Base-by-base conservation (phyloP, 352 stramenopile species). In the Blastocystis sp. region DNA sequence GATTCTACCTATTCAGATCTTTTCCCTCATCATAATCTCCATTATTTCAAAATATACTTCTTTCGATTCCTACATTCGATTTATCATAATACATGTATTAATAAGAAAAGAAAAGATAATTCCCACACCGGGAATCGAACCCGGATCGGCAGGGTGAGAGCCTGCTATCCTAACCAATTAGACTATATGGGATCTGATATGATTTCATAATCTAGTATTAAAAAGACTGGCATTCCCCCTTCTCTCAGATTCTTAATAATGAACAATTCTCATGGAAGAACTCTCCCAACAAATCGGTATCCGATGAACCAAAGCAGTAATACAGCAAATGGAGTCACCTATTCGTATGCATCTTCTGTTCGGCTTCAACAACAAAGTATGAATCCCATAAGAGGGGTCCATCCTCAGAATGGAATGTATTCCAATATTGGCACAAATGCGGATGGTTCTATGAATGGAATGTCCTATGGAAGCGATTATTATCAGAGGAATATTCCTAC, bases 111-210 rank as follows among this genome's bases (percentile, higher is more conserved):
- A 80, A 14, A 57, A 78, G 58, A 58, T 35, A 58, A 12, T 78
- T 78, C 66, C 66, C 66, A 78, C 66, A 49, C 66, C 66, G 66
- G 66, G 66, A 78, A 78, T 78, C 66, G 66, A 78, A 78, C 66
- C 66, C 66, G 66, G 66, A 78, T 78, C 66, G 66, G 66, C 66
- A 78, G 66, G 66, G 66, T 78, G 66, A 78, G 66, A 78, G 66
- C 66, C 66, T 78, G 66, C 66, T 78, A 78, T 78, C 66, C 66
- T 78, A 78, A 78, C 66, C 66, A 57, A 78, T 78, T 78, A 78
- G 66, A 78, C 66, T 78, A 78, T 46, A 78, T 78, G 66, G 66
- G 66, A 78, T 46, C 66, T 78, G 66, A 49, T 71, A 12, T 57
- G 49, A 12, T 57, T 57, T 57, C 49, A 21, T 57, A n/a, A n/a